Evolutionary conservation across 2,329 filamentous ascomycete genomes (phyloP).

Genomic region (Davidsoniella australis): DNA sequence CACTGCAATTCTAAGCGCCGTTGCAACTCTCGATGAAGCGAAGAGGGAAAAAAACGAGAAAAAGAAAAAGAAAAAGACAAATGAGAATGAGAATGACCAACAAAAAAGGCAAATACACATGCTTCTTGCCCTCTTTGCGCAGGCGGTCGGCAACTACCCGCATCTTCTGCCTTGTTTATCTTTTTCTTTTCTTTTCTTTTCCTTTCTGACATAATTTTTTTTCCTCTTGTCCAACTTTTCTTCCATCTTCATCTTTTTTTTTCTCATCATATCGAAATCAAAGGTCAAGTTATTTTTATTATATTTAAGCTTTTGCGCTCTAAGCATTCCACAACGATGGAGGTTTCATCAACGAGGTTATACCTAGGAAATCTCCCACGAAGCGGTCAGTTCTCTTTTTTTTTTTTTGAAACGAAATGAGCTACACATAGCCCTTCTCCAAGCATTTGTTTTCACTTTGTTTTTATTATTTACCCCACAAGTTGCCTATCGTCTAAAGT

Average conservation of each 20-base stretch:
- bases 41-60: too few relatives aligned
- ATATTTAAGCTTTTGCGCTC: slow-evolving; percentile 12
- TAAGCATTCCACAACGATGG: slow-evolving; percentile 43
- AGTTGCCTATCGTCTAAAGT: not conserved
- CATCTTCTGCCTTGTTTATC: not conserved
- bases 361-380: slow-evolving; percentile 96
- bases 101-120: too few relatives aligned
- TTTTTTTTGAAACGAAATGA: not conserved
- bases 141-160: not conserved
- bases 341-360: slow-evolving; percentile 86
- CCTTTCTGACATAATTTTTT: not conserved
- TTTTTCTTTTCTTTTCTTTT: not conserved
- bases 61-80: too few relatives aligned
- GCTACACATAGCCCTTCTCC: not conserved
- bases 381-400: slow-evolving; percentile 49
- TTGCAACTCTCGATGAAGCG: too few relatives aligned
- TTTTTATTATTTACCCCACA: slow-evolving; percentile 5
- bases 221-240: slow-evolving; percentile 5
- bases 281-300: slow-evolving; percentile 7
- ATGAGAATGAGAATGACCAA: too few relatives aligned
- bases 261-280: slow-evolving; percentile 12
- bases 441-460: too few relatives aligned
- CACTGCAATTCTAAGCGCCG: too few relatives aligned
- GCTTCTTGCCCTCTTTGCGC: not conserved
- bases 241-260: slow-evolving; percentile 2